These are phyloP conservation scores for Cicer chorassanicum DNA, from an alignment of 306 rosid genomes.

Conservation along the genomic window DNA sequence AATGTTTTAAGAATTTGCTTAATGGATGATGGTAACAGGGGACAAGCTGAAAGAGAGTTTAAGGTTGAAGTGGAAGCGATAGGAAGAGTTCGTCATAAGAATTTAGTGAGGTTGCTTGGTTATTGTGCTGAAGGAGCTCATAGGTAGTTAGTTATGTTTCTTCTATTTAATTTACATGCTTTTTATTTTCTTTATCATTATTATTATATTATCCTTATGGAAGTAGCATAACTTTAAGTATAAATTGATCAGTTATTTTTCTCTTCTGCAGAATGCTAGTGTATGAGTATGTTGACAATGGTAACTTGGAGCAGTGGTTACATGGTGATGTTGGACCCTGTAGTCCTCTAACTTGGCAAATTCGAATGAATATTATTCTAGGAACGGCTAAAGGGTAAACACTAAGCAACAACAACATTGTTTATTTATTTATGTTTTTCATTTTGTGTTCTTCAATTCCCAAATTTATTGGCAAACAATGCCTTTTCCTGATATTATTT, in stretches of 20 bases:
- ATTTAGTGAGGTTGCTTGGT: constrained; percentile 82
- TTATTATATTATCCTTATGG: neutral
- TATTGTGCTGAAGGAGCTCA: constrained; percentile 98
- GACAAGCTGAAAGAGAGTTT: constrained; percentile 93
- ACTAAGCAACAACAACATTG: neutral
- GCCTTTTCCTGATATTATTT: constrained; percentile 16
- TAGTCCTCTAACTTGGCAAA: constrained; percentile 88
- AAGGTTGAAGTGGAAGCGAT: constrained; percentile 93
- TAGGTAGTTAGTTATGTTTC: constrained; percentile 49
- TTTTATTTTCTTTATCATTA: neutral
- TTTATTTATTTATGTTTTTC: neutral
- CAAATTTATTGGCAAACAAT: neutral
- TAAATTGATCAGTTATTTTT: constrained; percentile 1
- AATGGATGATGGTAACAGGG: constrained; percentile 51
- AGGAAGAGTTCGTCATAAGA: constrained; percentile 93
- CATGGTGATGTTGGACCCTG: constrained; percentile 86
- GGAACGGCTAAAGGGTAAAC: constrained; percentile 86
- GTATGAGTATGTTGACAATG: constrained; percentile 84
- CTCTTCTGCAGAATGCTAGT: constrained; percentile 74
- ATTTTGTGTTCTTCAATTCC: neutral
- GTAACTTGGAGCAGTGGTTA: constrained; percentile 89
- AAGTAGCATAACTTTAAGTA: neutral
- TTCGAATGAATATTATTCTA: constrained; percentile 77
- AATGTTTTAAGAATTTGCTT: too few relatives aligned
- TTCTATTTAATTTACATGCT: neutral